Base-by-base conservation (phyloP, 257 asterid genomes). In the Gardenia jasminoides region DNA sequence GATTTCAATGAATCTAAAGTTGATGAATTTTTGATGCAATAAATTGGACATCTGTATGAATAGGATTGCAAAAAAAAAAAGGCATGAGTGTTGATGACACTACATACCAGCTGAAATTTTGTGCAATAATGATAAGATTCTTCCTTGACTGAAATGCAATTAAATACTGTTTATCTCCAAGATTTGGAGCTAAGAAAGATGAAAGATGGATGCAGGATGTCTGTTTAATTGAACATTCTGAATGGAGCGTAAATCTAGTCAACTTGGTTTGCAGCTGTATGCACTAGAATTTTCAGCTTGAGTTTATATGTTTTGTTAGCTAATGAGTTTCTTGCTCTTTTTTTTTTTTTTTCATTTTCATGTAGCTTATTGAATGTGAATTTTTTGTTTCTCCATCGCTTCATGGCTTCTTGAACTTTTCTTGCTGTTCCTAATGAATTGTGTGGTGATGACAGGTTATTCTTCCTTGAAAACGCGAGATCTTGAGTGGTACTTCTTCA, bases 401-500 rank as follows among this genome's bases (percentile, higher is more conserved):
- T 31, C 11, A 39, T 24, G 47, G 61, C 22, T 56, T 41, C 15
- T 0, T 26, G 24, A 39, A 10, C 1, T 71, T 30, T 44, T 61
- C 39, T 6, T 24, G 62, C 11, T 52, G 26, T 36, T 66, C 31
- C 26, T 82, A 28, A 69, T 72, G 72, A 65, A 50, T 80, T 59
- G 64, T 47, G 13, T 41, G 70, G 30, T 78, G 75, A 46, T 47
- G 72, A 39, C 74, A 92, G 98, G 84, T 17, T 88, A 85, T 81
- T 89, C 98, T 7, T 89, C 93, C 15, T 80, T 91, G 76, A 94
- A 90, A 86, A 89, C 90, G 24, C 87, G 98, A 86, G 98, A 94
- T 82, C 85, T 89, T 22, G 98, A 94, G 80, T 94, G 98, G 98
- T 93, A 92, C 85, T 94, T 94, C 78, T 94, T 94, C 89, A 91